phyloP scores from a whole-genome alignment of 345 rosid genomes.

The Ailanthus altissimus region DNA sequence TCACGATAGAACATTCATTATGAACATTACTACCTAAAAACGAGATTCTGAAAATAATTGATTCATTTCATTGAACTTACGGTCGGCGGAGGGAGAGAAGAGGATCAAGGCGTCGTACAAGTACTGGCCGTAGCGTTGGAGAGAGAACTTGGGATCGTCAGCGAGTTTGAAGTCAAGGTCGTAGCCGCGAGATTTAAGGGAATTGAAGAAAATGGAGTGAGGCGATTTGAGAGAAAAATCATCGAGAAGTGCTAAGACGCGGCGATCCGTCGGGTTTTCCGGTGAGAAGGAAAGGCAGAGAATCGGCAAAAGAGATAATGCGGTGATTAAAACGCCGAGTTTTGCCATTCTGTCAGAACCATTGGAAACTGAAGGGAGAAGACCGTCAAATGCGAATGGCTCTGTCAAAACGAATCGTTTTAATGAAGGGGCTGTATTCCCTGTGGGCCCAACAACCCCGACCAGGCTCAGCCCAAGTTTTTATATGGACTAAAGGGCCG shows the following conservation, averaged over 20 bases:
- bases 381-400: background rate
- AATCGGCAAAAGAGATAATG: conserved; percentile 40
- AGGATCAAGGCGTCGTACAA: conserved; percentile 58
- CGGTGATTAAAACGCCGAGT: conserved; percentile 26
- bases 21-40: background rate
- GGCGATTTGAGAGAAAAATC: conserved; percentile 63
- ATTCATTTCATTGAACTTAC: conserved; percentile 38
- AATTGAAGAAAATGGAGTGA: conserved; percentile 64
- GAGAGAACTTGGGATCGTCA: conserved; percentile 56
- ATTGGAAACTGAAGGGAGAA: background rate
- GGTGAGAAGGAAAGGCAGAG: conserved; percentile 54
- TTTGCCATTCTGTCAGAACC: conserved; percentile 35
- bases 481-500: too few relatives aligned
- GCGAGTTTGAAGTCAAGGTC: conserved; percentile 64
- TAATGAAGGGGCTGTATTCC: background rate
- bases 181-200: conserved; percentile 60
- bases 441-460: background rate
- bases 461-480: background rate
- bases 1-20: background rate
- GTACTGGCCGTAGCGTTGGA: conserved; percentile 69
- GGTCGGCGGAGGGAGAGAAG: conserved; percentile 59
- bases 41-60: background rate
- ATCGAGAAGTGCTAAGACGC: conserved; percentile 58
- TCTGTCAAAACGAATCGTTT: background rate
- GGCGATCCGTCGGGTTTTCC: conserved; percentile 54